phyloP scores from a whole-genome alignment of 176 grass and related monocot genomes.

The Musa itinerans region DNA sequence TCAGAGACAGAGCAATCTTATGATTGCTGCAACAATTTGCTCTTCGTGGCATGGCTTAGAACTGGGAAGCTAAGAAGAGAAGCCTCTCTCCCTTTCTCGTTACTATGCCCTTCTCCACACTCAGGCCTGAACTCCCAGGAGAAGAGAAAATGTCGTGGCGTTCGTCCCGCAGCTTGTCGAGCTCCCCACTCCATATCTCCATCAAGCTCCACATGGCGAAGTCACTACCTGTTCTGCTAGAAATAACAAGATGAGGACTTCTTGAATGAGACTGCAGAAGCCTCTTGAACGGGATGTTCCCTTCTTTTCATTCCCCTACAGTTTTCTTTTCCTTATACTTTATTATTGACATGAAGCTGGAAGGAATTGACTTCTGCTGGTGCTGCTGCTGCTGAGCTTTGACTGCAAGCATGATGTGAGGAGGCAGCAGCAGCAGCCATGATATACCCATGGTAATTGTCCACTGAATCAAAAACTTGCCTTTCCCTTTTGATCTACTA shows the following conservation, averaged over 20 bases:
- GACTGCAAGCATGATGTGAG: not conserved
- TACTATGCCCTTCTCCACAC: too few relatives aligned
- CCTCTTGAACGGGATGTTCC: too few relatives aligned
- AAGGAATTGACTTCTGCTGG: not conserved
- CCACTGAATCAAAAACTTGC: not conserved
- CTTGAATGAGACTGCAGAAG: not conserved
- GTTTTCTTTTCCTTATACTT: not conserved
- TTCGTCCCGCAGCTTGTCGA: constrained; percentile 31
- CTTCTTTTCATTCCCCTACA: too few relatives aligned
- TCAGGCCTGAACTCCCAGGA: not conserved
- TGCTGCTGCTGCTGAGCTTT: not conserved
- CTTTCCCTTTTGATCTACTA: too few relatives aligned
- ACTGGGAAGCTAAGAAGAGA: not conserved
- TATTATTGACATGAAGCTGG: not conserved
- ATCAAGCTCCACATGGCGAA: constrained; percentile 54
- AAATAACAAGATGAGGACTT: not conserved
- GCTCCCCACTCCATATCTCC: constrained; percentile 55
- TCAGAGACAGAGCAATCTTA: constrained; percentile 15
- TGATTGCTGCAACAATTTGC: not conserved
- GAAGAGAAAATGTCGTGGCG: constrained; percentile 17
- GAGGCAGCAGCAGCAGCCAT: too few relatives aligned
- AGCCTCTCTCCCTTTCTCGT: constrained; percentile 6
- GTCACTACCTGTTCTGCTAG: not conserved
- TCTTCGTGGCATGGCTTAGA: constrained; percentile 8
- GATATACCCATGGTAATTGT: too few relatives aligned